Evolutionary conservation across 345 rosid species (phyloP), one percentile per base, ranked within the genome.

Genomic region (Stellera chamaejasme): DNA sequence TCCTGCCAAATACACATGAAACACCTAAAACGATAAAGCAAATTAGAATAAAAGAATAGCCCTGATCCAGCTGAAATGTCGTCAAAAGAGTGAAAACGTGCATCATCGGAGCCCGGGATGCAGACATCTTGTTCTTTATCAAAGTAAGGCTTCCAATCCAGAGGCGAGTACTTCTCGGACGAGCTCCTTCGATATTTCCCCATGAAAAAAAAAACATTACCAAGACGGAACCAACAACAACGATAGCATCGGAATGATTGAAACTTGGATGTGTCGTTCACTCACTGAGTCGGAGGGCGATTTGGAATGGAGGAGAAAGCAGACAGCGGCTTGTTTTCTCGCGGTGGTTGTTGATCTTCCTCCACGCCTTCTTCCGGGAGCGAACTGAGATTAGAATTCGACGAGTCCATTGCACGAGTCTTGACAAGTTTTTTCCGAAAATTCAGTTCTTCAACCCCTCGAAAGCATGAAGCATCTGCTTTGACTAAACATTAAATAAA

Each of bases 1-100:
- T 71, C 99, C 99, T 62, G 94, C 94, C 78, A 70, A 63, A 72
- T 87, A 93, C 15, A 93, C 83, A 70, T 84, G 99, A 82, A 89
- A 89, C 44, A 87, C 95, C 99, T 93, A 69, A 63, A 73, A 72
- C 27, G 64, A 66, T 14, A 71, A 62, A 26, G 50, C 41, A 70
- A 27, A 74, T 71, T 50, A 65, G 71, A 67, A 67, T 19, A 53
- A 28, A 68, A 50, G 54, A 55, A 43, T 43, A 5, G 26, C 14
- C 55, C 16, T 66, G 55, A 54, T 11, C 8, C 10, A 52, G n/a
- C 39, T 19, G 15, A 14, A 23, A 23, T 55, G 62, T 11, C 11
- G 43, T 47, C 12, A 25, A 52, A 15, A 59, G 42, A 63, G 42
- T 11, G 23, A 56, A 56, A 45, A 68, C 82, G 65, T 61, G 89